Percentiles rank a stretch among this genome's conserved stretches.
Conservation (phyloP, 257 asterid genomes). For the Leonotis leonurus region DNA sequence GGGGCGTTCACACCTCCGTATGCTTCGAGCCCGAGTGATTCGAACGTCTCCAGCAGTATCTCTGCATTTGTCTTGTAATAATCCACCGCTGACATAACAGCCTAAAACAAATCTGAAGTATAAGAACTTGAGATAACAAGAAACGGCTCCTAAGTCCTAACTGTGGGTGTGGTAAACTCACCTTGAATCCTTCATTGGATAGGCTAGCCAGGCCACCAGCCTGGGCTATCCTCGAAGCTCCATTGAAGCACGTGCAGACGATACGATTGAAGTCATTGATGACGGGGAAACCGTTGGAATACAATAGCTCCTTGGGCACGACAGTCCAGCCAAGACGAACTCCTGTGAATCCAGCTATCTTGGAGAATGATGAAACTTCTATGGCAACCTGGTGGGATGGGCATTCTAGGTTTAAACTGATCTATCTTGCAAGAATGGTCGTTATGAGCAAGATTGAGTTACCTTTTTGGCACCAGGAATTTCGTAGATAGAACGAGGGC, state of each 20-base stretch:
- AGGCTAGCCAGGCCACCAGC: conserved; percentile 86
- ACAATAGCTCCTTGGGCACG: conserved; percentile 71
- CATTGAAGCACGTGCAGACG: conserved; percentile 72
- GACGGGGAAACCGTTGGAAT: conserved; percentile 68
- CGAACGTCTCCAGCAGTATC: conserved; percentile 59
- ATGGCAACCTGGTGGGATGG: conserved; percentile 59
- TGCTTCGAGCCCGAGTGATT: conserved; percentile 51
- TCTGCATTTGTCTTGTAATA: conserved; percentile 71
- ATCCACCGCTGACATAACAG: conserved; percentile 38
- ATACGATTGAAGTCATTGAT: conserved; percentile 67
- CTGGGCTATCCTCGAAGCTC: conserved; percentile 84
- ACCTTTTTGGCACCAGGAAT: conserved; percentile 76
- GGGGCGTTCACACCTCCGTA: conserved; percentile 87
- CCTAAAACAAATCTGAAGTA: conserved; percentile 26
- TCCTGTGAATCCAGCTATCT: conserved; percentile 91
- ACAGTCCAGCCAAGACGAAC: conserved; percentile 93
- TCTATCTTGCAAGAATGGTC: not conserved
- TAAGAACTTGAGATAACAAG: not conserved
- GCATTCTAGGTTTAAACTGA: not conserved
- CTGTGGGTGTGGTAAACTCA: conserved; percentile 7
- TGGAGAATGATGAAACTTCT: conserved; percentile 86
- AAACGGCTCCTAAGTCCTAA: too few relatives aligned
- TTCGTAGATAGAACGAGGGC: conserved; percentile 75
- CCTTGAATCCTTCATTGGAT: conserved; percentile 62
- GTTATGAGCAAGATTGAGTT: not conserved